These are phyloP conservation scores for Capsella bursapastoris DNA, from an alignment of 345 rosid genomes.

Conservation along the genomic window DNA sequence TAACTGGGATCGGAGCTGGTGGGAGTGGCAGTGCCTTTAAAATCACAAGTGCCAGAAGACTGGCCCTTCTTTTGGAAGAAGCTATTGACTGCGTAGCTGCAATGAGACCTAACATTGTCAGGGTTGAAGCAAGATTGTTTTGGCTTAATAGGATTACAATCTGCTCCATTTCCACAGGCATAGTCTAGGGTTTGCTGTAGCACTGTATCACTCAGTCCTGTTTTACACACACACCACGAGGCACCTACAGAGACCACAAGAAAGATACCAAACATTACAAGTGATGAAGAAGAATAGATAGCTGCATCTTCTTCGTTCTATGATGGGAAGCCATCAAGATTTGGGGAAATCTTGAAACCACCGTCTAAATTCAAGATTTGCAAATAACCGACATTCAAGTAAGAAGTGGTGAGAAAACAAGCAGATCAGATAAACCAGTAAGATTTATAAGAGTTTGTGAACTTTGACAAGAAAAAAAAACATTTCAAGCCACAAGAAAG, in stretches of 20 bases:
- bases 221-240: slow-evolving; percentile 90
- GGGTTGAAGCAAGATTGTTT: slow-evolving; percentile 73
- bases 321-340: slow-evolving; percentile 24
- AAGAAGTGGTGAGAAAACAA: neutral
- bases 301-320: slow-evolving; percentile 4
- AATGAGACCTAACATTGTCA: slow-evolving; percentile 76
- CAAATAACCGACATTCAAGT: neutral
- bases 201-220: slow-evolving; percentile 53
- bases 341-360: slow-evolving; percentile 19
- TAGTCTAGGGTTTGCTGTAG: slow-evolving; percentile 83
- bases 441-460: neutral
- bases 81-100: slow-evolving; percentile 90
- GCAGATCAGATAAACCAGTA: neutral
- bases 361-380: slow-evolving; percentile 13
- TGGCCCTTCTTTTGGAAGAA: slow-evolving; percentile 82
- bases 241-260: slow-evolving; percentile 51
- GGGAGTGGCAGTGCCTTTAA: slow-evolving; percentile 68
- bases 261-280: neutral
- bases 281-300: neutral
- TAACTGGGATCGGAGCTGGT: slow-evolving; percentile 67
- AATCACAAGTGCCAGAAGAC: slow-evolving; percentile 75
- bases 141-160: slow-evolving; percentile 67
- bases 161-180: slow-evolving; percentile 97
- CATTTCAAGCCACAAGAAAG: neutral
- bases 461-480: slow-evolving; percentile 3